Conservation (phyloP, 495 filamentous ascomycete genomes). For the Penicillium waksmanii region DNA sequence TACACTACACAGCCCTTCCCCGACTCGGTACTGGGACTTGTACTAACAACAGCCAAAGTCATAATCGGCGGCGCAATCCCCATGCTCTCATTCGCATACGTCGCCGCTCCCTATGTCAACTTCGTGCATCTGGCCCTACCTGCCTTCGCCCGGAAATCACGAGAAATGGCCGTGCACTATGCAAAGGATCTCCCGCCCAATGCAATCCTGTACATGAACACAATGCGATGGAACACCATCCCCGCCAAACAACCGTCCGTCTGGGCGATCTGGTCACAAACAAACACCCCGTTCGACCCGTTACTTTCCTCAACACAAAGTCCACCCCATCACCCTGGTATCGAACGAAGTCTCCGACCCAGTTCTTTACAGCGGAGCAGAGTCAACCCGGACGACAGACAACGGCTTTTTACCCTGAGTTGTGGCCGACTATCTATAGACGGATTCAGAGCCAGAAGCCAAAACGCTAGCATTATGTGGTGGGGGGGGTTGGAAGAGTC, state of each 20-base stretch:
- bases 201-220: constrained; percentile 69
- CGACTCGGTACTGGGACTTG: background rate
- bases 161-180: constrained; percentile 68
- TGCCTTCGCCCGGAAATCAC: constrained; percentile 67
- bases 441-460: constrained; percentile 35
- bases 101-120: constrained; percentile 70
- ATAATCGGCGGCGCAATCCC: constrained; percentile 64
- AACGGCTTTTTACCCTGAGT: constrained; percentile 45
- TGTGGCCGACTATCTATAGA: constrained; percentile 45
- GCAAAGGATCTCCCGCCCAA: constrained; percentile 62
- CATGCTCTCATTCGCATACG: constrained; percentile 66
- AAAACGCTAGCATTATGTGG: background rate
- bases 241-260: constrained; percentile 44
- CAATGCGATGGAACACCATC: constrained; percentile 62
- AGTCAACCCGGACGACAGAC: constrained; percentile 41
- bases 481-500: background rate
- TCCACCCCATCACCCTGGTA: constrained; percentile 40
- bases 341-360: constrained; percentile 28
- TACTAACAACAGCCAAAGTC: constrained; percentile 31
- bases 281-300: constrained; percentile 38
- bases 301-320: constrained; percentile 43
- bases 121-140: constrained; percentile 72
- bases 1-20: no score
- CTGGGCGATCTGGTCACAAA: constrained; percentile 43
- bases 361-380: constrained; percentile 41